Evolutionary conservation across 768 basidiomycete species (phyloP), one percentile per base, ranked within the genome.

Genomic region (Boletus edulis): DNA sequence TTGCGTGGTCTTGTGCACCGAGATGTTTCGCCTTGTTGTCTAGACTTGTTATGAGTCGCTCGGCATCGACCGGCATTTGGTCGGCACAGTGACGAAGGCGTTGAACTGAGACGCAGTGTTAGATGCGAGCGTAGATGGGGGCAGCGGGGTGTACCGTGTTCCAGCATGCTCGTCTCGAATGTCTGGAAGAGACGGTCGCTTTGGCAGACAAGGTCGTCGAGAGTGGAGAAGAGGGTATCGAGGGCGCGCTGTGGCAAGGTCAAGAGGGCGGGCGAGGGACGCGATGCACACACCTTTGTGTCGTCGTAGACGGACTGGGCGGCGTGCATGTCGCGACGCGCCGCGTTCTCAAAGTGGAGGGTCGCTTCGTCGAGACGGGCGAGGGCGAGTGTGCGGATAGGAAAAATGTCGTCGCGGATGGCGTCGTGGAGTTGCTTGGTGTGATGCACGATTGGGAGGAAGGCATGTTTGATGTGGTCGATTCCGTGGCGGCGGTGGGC

Each of bases 281-380:
- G 56, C 44, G 52, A 57, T 34, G 46, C 35, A 69, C 73, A 55
- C 60, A 81, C 84, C 74, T 83, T 74, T 24, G 76, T 73, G 10
- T 69, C 69, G 18, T 65, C 50, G 53, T 76, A 77, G 29, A 72
- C 69, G 11, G 71, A 62, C 57, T 70, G 71, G 18, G 81, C 53
- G 20, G 76, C 73, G 51, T 76, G 72, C 54, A 81, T 70, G 55
- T 81, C 78, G 34, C 69, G 71, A 31, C 80, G 70, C 15, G 72
- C 69, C 17, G 75, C 62, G 1, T 65, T 61, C 63, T 89, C 87
- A 46, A 79, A 68, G 12, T 72, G 73, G 62, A 81, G 82, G 66
- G 82, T 79, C 20, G 76, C 80, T 17, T 77, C 75, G 63, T 86
- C 79, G 69, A 87, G 81, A 7, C 71, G 65, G 12, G 81, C 66